phyloP scores from a whole-genome alignment of 2,329 filamentous ascomycete genomes.

The Periconia sp. region DNA sequence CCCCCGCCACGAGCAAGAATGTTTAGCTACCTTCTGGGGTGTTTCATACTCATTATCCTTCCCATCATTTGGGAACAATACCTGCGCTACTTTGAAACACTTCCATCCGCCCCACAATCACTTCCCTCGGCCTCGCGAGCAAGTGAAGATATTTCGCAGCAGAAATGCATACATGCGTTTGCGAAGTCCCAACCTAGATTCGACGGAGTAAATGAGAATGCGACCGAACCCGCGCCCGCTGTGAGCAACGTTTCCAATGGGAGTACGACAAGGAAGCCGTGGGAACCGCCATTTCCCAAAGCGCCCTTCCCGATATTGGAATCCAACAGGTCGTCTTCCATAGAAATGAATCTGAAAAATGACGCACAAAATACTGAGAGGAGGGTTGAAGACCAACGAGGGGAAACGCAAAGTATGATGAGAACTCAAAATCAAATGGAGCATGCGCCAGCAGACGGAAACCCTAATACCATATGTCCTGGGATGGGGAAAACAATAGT shows the following conservation, averaged over 20 bases:
- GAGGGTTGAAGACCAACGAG: too few species aligned
- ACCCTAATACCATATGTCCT: too few species aligned
- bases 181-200: neutral
- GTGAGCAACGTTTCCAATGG: neutral
- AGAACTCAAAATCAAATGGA: too few species aligned
- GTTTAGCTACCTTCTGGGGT: neutral
- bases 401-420: too few species aligned
- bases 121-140: too few species aligned
- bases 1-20: neutral
- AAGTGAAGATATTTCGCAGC: too few species aligned
- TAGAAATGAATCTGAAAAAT: neutral
- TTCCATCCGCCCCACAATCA: too few species aligned
- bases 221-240: neutral
- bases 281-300: slow-evolving; percentile 28
- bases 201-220: slow-evolving; percentile 2
- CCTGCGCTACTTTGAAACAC: neutral
- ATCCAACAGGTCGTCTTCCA: neutral
- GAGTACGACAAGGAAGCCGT: slow-evolving; percentile 21
- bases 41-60: neutral
- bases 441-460: too few species aligned
- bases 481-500: too few species aligned
- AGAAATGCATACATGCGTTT: too few species aligned
- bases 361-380: neutral
- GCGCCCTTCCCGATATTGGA: slow-evolving; percentile 4
- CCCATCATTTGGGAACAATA: slow-evolving; percentile 4